Percentiles rank a stretch among this genome's conserved stretches.
These are phyloP conservation scores for Tulasnella sp. DNA, from an alignment of 768 basidiomycete species.

Conservation along the genomic window DNA sequence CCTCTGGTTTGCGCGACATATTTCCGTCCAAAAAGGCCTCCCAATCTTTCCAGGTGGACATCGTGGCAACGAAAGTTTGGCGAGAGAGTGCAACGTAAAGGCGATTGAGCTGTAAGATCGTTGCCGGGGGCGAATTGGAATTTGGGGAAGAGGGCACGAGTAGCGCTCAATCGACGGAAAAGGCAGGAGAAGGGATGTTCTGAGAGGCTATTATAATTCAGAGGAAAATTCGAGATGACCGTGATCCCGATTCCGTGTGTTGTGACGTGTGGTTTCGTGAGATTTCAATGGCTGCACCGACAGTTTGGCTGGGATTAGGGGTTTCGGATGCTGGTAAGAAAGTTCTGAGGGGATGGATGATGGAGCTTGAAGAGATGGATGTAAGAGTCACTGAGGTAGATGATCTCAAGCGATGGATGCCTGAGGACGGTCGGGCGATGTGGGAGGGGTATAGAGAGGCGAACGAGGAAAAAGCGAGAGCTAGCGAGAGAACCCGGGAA, in stretches of 20 bases:
- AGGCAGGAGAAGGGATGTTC: neutral
- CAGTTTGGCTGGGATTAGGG: neutral
- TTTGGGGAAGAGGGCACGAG: neutral
- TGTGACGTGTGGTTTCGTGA: neutral
- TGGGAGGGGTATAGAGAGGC: neutral
- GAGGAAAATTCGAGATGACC: neutral
- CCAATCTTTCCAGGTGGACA: slow-evolving; percentile 1
- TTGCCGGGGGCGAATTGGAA: neutral
- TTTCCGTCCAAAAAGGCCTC: slow-evolving; percentile 13
- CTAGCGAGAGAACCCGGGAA: neutral
- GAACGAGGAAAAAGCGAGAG: neutral
- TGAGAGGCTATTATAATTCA: neutral
- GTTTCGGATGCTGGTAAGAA: neutral
- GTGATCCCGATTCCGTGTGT: neutral
- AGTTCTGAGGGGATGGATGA: neutral
- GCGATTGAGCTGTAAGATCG: neutral
- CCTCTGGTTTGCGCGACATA: slow-evolving; percentile 2
- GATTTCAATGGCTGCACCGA: neutral
- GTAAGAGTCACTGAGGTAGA: neutral
- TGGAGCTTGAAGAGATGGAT: neutral
- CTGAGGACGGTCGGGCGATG: neutral
- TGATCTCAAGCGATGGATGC: neutral
- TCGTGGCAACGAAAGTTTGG: neutral
- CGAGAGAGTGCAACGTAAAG: neutral
- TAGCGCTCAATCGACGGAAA: neutral